Evolutionary conservation across 305 asterid species (phyloP).

Genomic region (Rubia peregrina): DNA sequence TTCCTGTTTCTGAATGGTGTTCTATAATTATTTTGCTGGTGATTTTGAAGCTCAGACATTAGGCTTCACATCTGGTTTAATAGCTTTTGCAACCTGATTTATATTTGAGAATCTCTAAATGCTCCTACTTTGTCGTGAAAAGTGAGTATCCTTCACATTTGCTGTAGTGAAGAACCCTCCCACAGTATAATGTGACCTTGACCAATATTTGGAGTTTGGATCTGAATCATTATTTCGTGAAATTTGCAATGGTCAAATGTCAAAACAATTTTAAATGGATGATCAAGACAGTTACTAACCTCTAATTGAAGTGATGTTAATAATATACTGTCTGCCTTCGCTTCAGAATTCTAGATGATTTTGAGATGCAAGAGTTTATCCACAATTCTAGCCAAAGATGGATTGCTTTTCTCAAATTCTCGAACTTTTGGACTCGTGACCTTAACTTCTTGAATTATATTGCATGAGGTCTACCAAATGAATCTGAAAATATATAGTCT

Average conservation of each 20-base stretch:
- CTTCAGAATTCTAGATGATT: not conserved
- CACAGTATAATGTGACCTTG: not conserved
- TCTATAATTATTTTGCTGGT: not conserved
- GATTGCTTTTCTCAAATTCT: not conserved
- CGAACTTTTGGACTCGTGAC: not conserved
- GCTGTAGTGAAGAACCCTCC: not conserved
- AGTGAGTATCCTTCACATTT: not conserved
- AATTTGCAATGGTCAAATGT: not conserved
- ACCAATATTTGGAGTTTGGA: not conserved
- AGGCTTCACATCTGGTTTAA: not conserved
- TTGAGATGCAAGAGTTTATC: conserved; percentile 2
- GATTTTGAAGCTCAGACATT: not conserved
- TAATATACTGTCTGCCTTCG: not conserved
- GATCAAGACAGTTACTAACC: not conserved
- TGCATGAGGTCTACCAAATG: conserved; percentile 1
- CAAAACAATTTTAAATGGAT: not conserved
- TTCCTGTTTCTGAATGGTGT: not conserved
- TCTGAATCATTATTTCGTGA: not conserved
- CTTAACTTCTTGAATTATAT: not conserved
- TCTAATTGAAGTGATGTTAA: not conserved
- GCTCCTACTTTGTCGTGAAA: not conserved
- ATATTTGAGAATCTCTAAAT: not conserved
- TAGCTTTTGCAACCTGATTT: conserved; percentile 1
- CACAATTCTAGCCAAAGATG: not conserved
- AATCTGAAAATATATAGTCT: not conserved